Base-by-base conservation (phyloP, 176 grass and related monocot species). In the Musa schizocarpa region DNA sequence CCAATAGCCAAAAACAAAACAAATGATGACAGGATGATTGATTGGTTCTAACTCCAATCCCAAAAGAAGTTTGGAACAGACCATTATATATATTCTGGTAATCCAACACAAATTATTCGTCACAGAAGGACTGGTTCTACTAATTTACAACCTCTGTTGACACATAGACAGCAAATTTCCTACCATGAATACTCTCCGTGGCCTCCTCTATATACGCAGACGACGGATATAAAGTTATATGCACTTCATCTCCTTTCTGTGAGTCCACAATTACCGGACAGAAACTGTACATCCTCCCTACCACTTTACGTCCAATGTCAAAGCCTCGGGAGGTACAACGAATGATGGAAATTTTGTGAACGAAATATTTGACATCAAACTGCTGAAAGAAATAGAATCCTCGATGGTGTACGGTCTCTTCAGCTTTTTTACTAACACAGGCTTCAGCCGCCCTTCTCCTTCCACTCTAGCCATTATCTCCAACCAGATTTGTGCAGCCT, bases 271-370 rank as follows among this genome's bases (percentile, higher is more conserved):
- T 19, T 62, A 3, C 5, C 23, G 2, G 10, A 23, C 21, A 49
- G 6, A 48, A 13, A 70, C 68, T 70, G 68, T 70, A 50, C 68
- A 69, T 49, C 66, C 56, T 61, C 8, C 56, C 75, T 86, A 98
- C 90, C 94, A 98, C 70, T 93, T 87, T 11, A 89, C 90, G 74
- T 98, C 94, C 70, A 98, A 74, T 5, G 84, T 81, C 53, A 97
- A 70, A 2, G 88, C 86, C 70, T 98, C 90, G 65, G 90, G 94
- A 65, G 88, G 94, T 50, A 91, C 83, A 50, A 91, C 78, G 23
- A 98, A 77, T 1, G 82, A 82, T 51, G 79, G 64, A 69, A 93
- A 98, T 73, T 87, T 81, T 11, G 94, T 91, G 71, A 93, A 98
- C 29, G 94, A 98, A 76, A 93, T 34, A 69, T 98, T 98, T 66